These are phyloP conservation scores for Lactifluus pinguis DNA, from an alignment of 768 basidiomycete genomes.

Conservation along the genomic window DNA sequence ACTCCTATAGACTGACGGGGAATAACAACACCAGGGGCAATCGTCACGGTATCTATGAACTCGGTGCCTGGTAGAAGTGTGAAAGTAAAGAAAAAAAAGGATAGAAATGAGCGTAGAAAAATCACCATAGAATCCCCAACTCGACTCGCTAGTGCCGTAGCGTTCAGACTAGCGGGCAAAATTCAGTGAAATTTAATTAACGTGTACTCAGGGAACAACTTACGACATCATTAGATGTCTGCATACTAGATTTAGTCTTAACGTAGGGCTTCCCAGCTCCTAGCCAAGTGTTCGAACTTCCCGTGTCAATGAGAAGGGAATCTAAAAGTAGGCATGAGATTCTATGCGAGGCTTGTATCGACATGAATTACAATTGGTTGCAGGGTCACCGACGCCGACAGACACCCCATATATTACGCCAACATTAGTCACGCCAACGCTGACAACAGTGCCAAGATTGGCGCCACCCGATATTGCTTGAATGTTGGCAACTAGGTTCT, in stretches of 20 bases:
- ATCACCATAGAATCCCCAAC: slow-evolving; percentile 26
- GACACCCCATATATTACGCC: slow-evolving; percentile 31
- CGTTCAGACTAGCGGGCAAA: slow-evolving; percentile 33
- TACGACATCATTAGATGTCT: slow-evolving; percentile 42
- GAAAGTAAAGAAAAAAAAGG: neutral
- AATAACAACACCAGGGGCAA: slow-evolving; percentile 43
- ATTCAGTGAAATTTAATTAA: neutral
- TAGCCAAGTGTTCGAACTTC: slow-evolving; percentile 67
- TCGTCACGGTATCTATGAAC: slow-evolving; percentile 43
- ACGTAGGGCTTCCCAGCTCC: slow-evolving; percentile 41
- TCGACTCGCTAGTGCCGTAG: slow-evolving; percentile 56
- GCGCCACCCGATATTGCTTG: slow-evolving; percentile 27
- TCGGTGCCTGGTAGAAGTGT: slow-evolving; percentile 18
- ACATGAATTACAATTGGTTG: slow-evolving; percentile 38
- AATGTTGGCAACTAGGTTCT: slow-evolving; percentile 33
- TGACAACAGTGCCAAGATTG: slow-evolving; percentile 18
- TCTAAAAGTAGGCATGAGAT: slow-evolving; percentile 24
- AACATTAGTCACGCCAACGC: slow-evolving; percentile 36
- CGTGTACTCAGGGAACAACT: slow-evolving; percentile 17
- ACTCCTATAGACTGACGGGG: slow-evolving; percentile 56
- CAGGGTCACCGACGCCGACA: slow-evolving; percentile 41
- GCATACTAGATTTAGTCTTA: slow-evolving; percentile 39
- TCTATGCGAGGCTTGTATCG: neutral
- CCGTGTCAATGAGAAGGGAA: slow-evolving; percentile 50
- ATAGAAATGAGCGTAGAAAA: neutral